A percentile compares a stretch with the other conserved stretches of the same genome.
Evolutionary conservation across 2,329 filamentous ascomycete genomes (phyloP).

Genomic region (Aaosphaeria arxii): DNA sequence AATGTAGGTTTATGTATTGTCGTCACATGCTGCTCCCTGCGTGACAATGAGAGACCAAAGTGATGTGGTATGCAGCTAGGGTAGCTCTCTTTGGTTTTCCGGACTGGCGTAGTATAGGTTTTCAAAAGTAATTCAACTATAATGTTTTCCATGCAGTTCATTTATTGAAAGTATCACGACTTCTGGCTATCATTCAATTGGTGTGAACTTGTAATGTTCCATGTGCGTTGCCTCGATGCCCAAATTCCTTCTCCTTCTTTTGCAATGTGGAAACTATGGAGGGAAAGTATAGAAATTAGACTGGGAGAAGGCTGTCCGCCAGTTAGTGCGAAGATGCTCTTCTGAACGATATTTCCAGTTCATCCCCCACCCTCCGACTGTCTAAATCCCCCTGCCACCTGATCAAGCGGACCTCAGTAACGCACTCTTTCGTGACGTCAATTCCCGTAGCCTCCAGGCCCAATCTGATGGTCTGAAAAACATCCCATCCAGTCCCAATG

Average conservation of each 20-base stretch:
- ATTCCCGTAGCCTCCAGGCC: neutral
- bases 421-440: constrained; percentile 8
- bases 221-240: no score
- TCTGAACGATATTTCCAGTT: constrained; percentile 31
- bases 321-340: constrained; percentile 1
- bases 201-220: no score
- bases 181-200: no score
- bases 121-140: neutral
- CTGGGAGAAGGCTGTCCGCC: no score
- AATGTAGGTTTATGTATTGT: neutral
- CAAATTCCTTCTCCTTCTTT: no score
- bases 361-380: constrained; percentile 26
- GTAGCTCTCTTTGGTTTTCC: neutral
- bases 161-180: no score
- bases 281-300: no score
- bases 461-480: neutral
- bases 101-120: neutral
- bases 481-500: neutral
- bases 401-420: constrained; percentile 16
- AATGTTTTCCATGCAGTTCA: no score
- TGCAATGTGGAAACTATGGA: no score
- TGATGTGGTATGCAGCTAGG: neutral
- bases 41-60: no score
- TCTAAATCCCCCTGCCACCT: constrained; percentile 32
- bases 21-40: neutral